Evolutionary conservation across 73 alveolate species (phyloP).

Genomic region (Breviolum minutum): DNA sequence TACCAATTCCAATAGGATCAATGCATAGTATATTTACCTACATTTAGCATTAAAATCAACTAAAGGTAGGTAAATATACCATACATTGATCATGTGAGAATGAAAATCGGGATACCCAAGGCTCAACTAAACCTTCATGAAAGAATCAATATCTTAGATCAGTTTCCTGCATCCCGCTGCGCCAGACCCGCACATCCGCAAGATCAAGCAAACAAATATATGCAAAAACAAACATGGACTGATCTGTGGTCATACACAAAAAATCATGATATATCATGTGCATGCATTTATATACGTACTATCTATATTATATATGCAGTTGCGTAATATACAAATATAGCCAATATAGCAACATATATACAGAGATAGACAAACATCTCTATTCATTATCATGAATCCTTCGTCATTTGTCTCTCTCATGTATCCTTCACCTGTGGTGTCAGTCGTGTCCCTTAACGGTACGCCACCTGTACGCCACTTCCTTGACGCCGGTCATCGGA

Average conservation of each 20-base stretch:
- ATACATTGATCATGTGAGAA: no score
- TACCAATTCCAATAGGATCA: no score
- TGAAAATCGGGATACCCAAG: no score
- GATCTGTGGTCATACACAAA: neutral
- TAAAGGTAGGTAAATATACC: no score
- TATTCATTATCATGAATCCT: neutral
- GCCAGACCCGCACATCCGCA: no score
- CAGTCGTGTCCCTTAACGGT: neutral
- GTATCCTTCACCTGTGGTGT: neutral
- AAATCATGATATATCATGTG: neutral
- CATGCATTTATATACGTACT: neutral
- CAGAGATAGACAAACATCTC: neutral
- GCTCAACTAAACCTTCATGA: no score
- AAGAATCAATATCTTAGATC: no score
- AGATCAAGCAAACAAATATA: neutral
- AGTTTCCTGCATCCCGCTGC: no score
- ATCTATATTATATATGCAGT: neutral
- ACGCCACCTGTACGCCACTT: conserved; percentile 18
- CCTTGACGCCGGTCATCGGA: neutral
- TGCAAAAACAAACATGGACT: no score
- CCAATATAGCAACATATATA: neutral
- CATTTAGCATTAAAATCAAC: no score
- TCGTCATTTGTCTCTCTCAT: neutral
- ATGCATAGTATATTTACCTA: no score
- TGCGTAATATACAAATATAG: neutral